phyloP scores from a whole-genome alignment of 1,139 yeast species.

The Lodderomyces pseudojiufengensis region DNA sequence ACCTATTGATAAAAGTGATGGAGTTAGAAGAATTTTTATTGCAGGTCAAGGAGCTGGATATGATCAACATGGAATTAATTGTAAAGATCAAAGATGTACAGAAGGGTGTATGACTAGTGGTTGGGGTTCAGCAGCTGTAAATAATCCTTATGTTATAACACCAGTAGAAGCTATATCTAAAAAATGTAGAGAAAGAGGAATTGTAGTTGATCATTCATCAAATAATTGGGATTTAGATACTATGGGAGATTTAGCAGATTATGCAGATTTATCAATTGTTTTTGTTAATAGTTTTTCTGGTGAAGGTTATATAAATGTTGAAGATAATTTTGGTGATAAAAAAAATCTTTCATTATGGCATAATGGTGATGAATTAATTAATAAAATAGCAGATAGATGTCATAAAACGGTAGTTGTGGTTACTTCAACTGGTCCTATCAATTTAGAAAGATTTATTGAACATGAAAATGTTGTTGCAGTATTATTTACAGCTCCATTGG shows the following conservation, averaged over 20 bases:
- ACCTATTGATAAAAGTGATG: slow-evolving; percentile 45
- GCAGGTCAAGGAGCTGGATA: slow-evolving; percentile 49
- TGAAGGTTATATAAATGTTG: slow-evolving; percentile 57
- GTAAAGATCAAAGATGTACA: slow-evolving; percentile 46
- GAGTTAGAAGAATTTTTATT: slow-evolving; percentile 40
- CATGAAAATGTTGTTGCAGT: slow-evolving; percentile 57
- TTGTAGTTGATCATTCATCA: slow-evolving; percentile 40
- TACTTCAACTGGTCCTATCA: slow-evolving; percentile 57
- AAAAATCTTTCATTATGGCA: slow-evolving; percentile 57
- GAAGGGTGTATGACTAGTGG: slow-evolving; percentile 49
- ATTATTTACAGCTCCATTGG: slow-evolving; percentile 53
- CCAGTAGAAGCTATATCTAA: slow-evolving; percentile 52
- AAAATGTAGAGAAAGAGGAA: slow-evolving; percentile 41
- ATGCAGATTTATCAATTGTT: slow-evolving; percentile 51
- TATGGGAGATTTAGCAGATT: slow-evolving; percentile 42
- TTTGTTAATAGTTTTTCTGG: slow-evolving; percentile 54
- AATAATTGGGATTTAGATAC: slow-evolving; percentile 45
- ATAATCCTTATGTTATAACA: slow-evolving; percentile 50
- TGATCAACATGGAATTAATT: slow-evolving; percentile 47
- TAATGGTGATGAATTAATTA: slow-evolving; percentile 54
- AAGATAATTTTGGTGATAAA: slow-evolving; percentile 59
- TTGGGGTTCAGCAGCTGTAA: slow-evolving; percentile 53
- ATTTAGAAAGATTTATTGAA: slow-evolving; percentile 57
- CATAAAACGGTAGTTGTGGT: slow-evolving; percentile 55
- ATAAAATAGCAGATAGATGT: slow-evolving; percentile 44